Evolutionary conservation across 2,329 filamentous ascomycete genomes (phyloP).

Genomic region (Ramichloridium luteum): DNA sequence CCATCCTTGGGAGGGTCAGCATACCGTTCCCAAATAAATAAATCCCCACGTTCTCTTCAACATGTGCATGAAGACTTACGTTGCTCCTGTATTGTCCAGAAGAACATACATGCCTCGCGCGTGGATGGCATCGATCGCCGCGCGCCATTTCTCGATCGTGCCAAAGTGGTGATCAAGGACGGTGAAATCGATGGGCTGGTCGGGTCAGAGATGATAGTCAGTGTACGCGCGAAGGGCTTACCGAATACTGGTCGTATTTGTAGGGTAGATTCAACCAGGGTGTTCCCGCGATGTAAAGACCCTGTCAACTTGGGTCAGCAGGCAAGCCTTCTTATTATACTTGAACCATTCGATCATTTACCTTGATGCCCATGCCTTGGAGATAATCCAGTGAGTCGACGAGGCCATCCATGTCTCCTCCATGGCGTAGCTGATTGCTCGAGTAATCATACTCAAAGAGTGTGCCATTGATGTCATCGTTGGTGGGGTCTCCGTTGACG

Average conservation of each 20-base stretch:
- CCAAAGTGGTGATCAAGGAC: conserved; percentile 51
- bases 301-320: too few species aligned
- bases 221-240: not conserved
- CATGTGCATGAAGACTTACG: too few species aligned
- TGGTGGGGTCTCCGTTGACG: conserved; percentile 52
- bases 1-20: conserved; percentile 28
- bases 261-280: conserved; percentile 51
- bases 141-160: conserved; percentile 43
- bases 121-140: conserved; percentile 46
- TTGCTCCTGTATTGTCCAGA: conserved; percentile 50
- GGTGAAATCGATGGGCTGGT: conserved; percentile 40
- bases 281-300: conserved; percentile 49
- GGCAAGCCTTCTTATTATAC: not conserved
- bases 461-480: conserved; percentile 49
- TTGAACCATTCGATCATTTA: not conserved
- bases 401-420: conserved; percentile 46
- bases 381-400: conserved; percentile 50
- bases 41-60: too few species aligned
- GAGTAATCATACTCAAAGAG: conserved; percentile 48
- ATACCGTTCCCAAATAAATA: too few species aligned
- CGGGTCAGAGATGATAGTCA: not conserved
- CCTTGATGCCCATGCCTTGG: conserved; percentile 45
- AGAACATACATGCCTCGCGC: conserved; percentile 49
- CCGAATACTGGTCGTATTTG: conserved; percentile 44
- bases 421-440: conserved; percentile 48